These are phyloP conservation scores for Trametes gibbosa DNA, from an alignment of 768 basidiomycete genomes.

Conservation along the genomic window DNA sequence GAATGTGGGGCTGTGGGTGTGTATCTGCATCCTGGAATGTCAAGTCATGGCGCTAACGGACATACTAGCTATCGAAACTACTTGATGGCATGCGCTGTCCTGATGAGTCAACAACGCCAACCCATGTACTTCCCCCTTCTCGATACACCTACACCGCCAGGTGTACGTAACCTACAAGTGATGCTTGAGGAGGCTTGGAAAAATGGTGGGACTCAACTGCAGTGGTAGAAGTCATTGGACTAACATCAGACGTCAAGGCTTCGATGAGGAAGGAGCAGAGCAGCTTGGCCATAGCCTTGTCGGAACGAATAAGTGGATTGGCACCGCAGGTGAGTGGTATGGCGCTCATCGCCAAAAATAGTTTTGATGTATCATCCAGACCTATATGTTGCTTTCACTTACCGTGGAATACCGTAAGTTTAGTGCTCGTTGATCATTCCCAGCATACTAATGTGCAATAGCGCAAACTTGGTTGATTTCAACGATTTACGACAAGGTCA, in stretches of 20 bases:
- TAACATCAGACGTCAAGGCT: conserved; percentile 44
- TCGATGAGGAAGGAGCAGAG: conserved; percentile 65
- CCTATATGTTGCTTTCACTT: conserved; percentile 75
- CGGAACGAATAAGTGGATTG: conserved; percentile 73
- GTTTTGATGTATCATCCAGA: conserved; percentile 40
- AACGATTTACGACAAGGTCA: conserved; percentile 47
- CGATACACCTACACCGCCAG: conserved; percentile 55
- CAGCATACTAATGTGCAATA: conserved; percentile 24
- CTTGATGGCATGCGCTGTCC: conserved; percentile 69
- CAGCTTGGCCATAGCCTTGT: conserved; percentile 53
- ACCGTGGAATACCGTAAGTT: conserved; percentile 77
- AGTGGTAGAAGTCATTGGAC: background rate
- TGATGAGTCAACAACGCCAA: conserved; percentile 66
- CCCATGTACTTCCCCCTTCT: conserved; percentile 61
- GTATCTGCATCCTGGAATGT: background rate
- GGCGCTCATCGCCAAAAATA: background rate
- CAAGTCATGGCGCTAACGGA: background rate
- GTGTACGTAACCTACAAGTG: conserved; percentile 69
- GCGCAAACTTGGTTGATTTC: conserved; percentile 67
- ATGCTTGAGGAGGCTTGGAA: conserved; percentile 86
- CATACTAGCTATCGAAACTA: conserved; percentile 73
- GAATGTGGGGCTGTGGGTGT: conserved; percentile 54
- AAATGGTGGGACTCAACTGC: conserved; percentile 41
- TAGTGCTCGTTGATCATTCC: background rate
- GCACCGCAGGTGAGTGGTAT: conserved; percentile 59